These are phyloP conservation scores for Colletotrichum orbiculare DNA, from an alignment of 2,329 filamentous ascomycete species.

Conservation along the genomic window DNA sequence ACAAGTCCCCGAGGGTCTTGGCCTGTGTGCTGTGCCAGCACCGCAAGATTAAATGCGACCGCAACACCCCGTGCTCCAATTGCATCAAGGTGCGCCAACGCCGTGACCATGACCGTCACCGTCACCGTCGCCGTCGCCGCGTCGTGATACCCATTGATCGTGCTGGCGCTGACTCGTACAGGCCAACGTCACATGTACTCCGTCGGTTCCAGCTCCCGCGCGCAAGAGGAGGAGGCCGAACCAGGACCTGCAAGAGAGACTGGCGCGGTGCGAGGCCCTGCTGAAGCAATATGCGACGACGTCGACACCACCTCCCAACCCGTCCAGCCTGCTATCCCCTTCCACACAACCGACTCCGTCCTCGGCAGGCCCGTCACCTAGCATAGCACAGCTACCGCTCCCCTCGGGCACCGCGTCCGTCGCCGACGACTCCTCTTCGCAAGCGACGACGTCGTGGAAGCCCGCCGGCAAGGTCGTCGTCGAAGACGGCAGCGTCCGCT, in stretches of 20 bases:
- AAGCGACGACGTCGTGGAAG: slow-evolving; percentile 50
- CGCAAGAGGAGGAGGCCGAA: slow-evolving; percentile 69
- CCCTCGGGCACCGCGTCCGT: slow-evolving; percentile 37
- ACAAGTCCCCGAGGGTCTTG: slow-evolving; percentile 59
- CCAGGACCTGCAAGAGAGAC: slow-evolving; percentile 70
- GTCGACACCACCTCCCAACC: slow-evolving; percentile 37
- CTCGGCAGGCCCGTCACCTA: slow-evolving; percentile 29
- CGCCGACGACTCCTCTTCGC: slow-evolving; percentile 39
- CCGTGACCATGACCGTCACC: slow-evolving; percentile 36
- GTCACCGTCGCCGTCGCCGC: neutral
- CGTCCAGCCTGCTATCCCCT: slow-evolving; percentile 28
- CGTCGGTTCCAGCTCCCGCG: slow-evolving; percentile 69
- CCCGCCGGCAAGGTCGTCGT: slow-evolving; percentile 64
- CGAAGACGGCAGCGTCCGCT: slow-evolving; percentile 65
- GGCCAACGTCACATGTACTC: slow-evolving; percentile 70
- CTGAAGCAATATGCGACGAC: slow-evolving; percentile 66
- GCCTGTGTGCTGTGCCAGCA: slow-evolving; percentile 69
- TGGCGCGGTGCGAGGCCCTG: slow-evolving; percentile 68
- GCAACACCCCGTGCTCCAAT: slow-evolving; percentile 68
- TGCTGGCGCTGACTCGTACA: slow-evolving; percentile 42
- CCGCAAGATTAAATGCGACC: slow-evolving; percentile 72
- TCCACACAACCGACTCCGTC: slow-evolving; percentile 22
- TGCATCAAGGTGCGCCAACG: slow-evolving; percentile 63
- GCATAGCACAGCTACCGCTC: slow-evolving; percentile 35
- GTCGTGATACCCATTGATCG: too few relatives aligned